These are phyloP conservation scores for Tylopilus vinaceipallidus DNA, from an alignment of 768 basidiomycete genomes.

Conservation along the genomic window DNA sequence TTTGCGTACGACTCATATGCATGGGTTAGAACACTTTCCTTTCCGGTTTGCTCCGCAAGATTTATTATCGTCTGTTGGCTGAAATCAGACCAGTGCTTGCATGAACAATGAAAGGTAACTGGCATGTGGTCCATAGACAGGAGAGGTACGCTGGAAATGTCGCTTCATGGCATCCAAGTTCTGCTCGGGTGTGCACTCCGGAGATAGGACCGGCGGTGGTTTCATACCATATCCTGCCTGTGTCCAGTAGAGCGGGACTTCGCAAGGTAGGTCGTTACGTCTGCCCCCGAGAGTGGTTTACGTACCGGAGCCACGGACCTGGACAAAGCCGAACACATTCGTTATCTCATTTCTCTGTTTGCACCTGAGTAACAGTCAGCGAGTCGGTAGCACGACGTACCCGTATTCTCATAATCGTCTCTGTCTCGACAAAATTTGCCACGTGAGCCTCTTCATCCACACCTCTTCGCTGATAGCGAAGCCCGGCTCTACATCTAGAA, in stretches of 20 bases:
- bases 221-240: constrained; percentile 86
- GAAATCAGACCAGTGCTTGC: constrained; percentile 4
- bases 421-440: constrained; percentile 95
- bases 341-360: constrained; percentile 65
- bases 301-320: constrained; percentile 87
- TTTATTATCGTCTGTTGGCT: constrained; percentile 71
- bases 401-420: constrained; percentile 81
- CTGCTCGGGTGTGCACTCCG: constrained; percentile 72
- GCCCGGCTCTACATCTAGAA: constrained; percentile 84
- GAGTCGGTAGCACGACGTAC: constrained; percentile 45
- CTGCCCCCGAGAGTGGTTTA: background rate
- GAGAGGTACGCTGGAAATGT: constrained; percentile 67
- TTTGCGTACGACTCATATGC: constrained; percentile 73
- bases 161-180: constrained; percentile 66
- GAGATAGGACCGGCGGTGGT: constrained; percentile 75
- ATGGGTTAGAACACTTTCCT: constrained; percentile 75
- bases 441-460: constrained; percentile 92
- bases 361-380: background rate
- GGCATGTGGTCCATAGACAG: constrained; percentile 79
- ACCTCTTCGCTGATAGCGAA: constrained; percentile 93
- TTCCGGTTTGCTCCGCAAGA: constrained; percentile 87
- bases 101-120: constrained; percentile 18
- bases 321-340: constrained; percentile 87
- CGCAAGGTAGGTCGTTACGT: constrained; percentile 5
- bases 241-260: constrained; percentile 92